phyloP scores from a whole-genome alignment of 2,329 filamentous ascomycete genomes.

The Chrysoporthe puriensis region DNA sequence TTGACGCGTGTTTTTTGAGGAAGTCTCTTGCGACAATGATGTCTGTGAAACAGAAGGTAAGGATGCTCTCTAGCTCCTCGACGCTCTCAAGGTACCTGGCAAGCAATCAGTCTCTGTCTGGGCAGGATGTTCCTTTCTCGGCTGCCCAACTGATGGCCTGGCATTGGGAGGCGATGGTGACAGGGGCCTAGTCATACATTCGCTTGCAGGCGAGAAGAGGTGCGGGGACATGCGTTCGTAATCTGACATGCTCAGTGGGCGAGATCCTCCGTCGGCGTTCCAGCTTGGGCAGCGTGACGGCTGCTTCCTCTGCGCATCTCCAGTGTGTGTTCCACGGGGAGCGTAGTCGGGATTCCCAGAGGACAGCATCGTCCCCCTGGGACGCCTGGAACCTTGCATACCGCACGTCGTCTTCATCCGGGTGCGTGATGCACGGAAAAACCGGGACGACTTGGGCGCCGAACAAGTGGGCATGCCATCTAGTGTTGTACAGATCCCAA shows the following conservation, averaged over 20 bases:
- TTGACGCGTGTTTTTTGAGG: conserved; percentile 29
- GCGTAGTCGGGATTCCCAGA: conserved; percentile 25
- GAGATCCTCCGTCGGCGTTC: not conserved
- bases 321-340: conserved; percentile 27
- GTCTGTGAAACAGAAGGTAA: conserved; percentile 39
- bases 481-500: conserved; percentile 32
- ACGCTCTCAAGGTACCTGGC: conserved; percentile 37
- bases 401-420: conserved; percentile 26
- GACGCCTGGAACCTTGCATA: conserved; percentile 24
- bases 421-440: conserved; percentile 31
- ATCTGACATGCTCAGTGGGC: conserved; percentile 9
- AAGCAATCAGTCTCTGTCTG: not conserved
- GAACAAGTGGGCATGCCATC: conserved; percentile 32
- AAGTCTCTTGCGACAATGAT: conserved; percentile 32
- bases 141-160: not conserved
- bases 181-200: conserved; percentile 31
- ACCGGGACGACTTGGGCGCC: conserved; percentile 16
- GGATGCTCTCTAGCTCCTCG: conserved; percentile 32
- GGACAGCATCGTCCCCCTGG: conserved; percentile 14
- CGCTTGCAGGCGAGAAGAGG: conserved; percentile 35
- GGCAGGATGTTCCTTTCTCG: not conserved
- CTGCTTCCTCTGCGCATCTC: conserved; percentile 25
- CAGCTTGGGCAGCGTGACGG: conserved; percentile 13
- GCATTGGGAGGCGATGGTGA: not conserved
- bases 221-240: conserved; percentile 14